Evolutionary conservation across 2,329 filamentous ascomycete species (phyloP).

Genomic region (Knufia petricola): DNA sequence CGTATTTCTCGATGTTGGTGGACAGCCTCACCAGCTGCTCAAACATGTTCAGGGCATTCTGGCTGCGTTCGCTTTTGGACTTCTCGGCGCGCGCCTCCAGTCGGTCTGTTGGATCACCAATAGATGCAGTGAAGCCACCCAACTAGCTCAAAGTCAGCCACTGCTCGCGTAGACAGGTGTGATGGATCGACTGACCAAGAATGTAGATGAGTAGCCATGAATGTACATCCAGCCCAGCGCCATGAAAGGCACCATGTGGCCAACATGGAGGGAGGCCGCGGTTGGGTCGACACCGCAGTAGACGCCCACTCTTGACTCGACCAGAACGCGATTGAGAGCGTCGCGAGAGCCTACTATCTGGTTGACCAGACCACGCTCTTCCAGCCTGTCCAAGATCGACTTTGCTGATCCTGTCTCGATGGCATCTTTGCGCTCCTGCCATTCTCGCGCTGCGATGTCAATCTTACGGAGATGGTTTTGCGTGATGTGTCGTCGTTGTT

Average conservation of each 20-base stretch:
- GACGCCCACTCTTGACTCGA: conserved; percentile 36
- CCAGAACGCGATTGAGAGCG: conserved; percentile 35
- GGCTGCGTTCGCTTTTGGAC: conserved; percentile 31
- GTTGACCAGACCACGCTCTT: conserved; percentile 38
- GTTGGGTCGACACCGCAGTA: conserved; percentile 43
- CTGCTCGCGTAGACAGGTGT: neutral
- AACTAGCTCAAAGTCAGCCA: conserved; percentile 29
- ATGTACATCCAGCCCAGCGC: conserved; percentile 41
- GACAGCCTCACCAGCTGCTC: conserved; percentile 55
- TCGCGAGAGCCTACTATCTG: conserved; percentile 39
- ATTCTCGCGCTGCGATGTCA: conserved; percentile 33
- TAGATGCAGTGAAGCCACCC: conserved; percentile 37
- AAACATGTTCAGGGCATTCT: conserved; percentile 41
- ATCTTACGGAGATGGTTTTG: conserved; percentile 29
- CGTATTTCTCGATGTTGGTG: conserved; percentile 59
- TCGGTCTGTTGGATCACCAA: conserved; percentile 40
- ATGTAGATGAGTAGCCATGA: conserved; percentile 37
- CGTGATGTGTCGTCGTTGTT: conserved; percentile 29
- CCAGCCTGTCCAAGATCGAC: conserved; percentile 35
- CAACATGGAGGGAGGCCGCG: conserved; percentile 41
- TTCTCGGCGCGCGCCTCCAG: conserved; percentile 31
- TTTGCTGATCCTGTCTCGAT: conserved; percentile 36
- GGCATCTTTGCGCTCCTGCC: conserved; percentile 32
- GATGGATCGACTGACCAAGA: conserved; percentile 32
- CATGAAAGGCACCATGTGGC: conserved; percentile 44